These are phyloP conservation scores for Cadophora sp. DNA, from an alignment of 2,329 filamentous ascomycete species.

Conservation along the genomic window DNA sequence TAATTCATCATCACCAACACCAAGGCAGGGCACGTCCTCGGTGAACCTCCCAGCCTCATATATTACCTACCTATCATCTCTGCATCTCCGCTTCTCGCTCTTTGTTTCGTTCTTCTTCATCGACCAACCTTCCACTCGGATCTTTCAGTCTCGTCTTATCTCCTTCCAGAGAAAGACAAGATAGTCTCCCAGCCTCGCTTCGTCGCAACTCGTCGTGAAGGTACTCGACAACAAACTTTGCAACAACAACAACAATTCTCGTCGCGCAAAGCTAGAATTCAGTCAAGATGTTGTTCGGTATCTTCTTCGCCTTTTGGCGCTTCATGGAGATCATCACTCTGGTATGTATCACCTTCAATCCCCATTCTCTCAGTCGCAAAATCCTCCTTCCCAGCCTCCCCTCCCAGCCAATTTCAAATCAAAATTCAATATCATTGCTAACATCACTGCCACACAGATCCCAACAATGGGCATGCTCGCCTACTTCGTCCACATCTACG, in stretches of 20 bases:
- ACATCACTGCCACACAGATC: conserved; percentile 53
- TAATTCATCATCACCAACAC: not conserved
- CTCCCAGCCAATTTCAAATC: no score
- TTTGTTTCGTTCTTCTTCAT: conserved; percentile 10
- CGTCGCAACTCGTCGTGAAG: not conserved
- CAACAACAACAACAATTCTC: conserved; percentile 4
- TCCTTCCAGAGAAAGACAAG: not conserved
- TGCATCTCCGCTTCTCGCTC: not conserved
- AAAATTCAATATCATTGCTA: conserved; percentile 21
- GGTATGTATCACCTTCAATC: conserved; percentile 51
- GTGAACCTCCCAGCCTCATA: conserved; percentile 6
- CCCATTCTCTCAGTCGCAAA: not conserved
- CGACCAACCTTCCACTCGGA: not conserved
- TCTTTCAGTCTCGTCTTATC: conserved; percentile 3
- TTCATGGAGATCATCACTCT: conserved; percentile 67
- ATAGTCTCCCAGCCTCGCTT: conserved; percentile 4
- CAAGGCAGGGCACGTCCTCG: conserved; percentile 12
- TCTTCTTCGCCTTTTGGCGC: conserved; percentile 69
- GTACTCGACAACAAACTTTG: not conserved
- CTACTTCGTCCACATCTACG: conserved; percentile 69
- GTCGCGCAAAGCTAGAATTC: conserved; percentile 7
- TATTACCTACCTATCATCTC: conserved; percentile 8
- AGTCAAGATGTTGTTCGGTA: conserved; percentile 62
- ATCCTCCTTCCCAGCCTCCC: not conserved
- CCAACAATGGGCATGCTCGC: conserved; percentile 70